Base-by-base conservation (phyloP, 371 early-diverging fungal genomes). In the Smittium culicis region DNA sequence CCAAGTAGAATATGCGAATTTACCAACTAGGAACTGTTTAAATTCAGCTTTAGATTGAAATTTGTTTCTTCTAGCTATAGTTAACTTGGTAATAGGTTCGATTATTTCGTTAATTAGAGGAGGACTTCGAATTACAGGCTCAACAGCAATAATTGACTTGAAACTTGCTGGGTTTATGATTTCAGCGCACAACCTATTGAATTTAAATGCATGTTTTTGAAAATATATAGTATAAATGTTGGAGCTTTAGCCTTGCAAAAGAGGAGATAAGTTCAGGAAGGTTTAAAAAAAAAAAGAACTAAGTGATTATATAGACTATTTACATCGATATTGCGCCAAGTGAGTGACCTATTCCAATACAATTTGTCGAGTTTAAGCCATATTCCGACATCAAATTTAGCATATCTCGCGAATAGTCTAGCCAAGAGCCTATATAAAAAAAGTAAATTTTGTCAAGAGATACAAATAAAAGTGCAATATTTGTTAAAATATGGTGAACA, bases 301-400 rank as follows among this genome's bases (percentile, higher is more conserved):
- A 16, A 17, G 25, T 61, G 61, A 17, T 17, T 27, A 64, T 33
- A 64, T 28, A 14, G 16, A 28, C 14, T n/a, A 5, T 35, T 66
- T 66, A 66, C 66, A 66, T 55, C 58, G 16, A 29, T 16, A 17
- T 5, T 28, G 29, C 66, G 5, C 66, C 66, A 17, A 66, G 17
- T 11, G 66, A 66, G 25, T 66, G 66, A 3, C 66, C 66, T 56
- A 66, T 30, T 8, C 66, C 66, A 61, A 66, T 35, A 11, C 16
- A 24, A 25, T 35, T 34, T 2, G 11, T 35, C 11, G 24, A 30
- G 2, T 32, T 24, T 24, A 66, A 30, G 8, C 35, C 30, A 24
- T 56, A 29, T 8, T 66, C 58, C 5, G 24, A 24, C n/a, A 66
- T 55, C 3, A 66, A n/a, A 29, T 54, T 35, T 5, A 57, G 14